Base-by-base conservation (phyloP, 768 basidiomycete genomes). In the Baorangia bicolor region DNA sequence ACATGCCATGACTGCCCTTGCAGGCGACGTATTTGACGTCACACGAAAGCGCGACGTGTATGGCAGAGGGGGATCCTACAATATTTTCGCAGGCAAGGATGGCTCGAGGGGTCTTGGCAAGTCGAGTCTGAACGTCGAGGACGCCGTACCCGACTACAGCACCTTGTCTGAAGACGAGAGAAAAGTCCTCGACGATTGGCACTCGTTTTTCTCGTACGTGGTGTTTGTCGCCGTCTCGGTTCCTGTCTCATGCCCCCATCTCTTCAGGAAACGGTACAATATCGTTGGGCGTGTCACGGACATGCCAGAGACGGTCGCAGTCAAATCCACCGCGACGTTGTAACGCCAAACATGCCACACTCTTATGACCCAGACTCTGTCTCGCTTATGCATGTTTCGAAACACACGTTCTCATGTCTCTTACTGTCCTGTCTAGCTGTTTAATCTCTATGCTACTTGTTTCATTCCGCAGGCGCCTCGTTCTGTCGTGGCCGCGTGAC, bases 51-150 rank as follows among this genome's bases (percentile, higher is more conserved):
- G 75, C 30, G 94, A 97, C 57, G 89, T 94, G 62, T 99, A 99
- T 64, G 96, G 96, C 2, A 77, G 81, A 2, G 92, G 91, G 3
- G 76, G 78, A 25, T 84, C 88, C 4, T 93, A 94, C 73, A 81
- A 83, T 61, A 73, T 96, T 21, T 98, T 98, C 69, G 92, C 94
- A 31, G 96, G 94, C 42, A 96, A 91, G 74, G 96, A 99, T 66
- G 96, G 87, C 0, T 95, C 92, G 9, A 84, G 79, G 59, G 96
- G 89, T 0, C 77, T 99, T 8, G 96, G 94, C 40, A 87, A 86
- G 84, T 94, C 92, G 49, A 94, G 91, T 63, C 74, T 97, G 62
- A 90, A 92, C 51, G 73, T 77, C 5, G 88, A 93, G 71, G 86
- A 98, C 66, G 96, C 95, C 11, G 79, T 94, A 2, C 74, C 93